phyloP scores from a whole-genome alignment of 2,329 filamentous ascomycete species.

The Epichloe brachyelytri region DNA sequence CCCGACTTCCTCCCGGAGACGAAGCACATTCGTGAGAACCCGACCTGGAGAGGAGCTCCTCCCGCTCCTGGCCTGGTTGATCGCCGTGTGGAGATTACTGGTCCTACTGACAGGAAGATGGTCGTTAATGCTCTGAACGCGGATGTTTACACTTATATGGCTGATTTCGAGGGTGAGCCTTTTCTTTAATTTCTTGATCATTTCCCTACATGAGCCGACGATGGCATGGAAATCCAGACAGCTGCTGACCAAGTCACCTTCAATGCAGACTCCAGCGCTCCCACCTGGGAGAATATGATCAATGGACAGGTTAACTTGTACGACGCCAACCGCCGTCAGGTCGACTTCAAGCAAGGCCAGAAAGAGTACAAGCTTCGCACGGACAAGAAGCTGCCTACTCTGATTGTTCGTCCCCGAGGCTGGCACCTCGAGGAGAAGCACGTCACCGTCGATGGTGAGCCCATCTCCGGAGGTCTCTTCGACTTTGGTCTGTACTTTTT shows the following conservation, averaged over 20 bases:
- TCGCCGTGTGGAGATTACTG: conserved; percentile 91
- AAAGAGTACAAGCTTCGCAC: conserved; percentile 98
- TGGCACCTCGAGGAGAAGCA: conserved; percentile 99
- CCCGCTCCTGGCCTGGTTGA: conserved; percentile 89
- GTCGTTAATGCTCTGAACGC: conserved; percentile 94
- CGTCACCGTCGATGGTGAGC: conserved; percentile 86
- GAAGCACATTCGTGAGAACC: conserved; percentile 84
- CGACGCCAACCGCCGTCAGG: conserved; percentile 83
- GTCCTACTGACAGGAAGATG: conserved; percentile 97
- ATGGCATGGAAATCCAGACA: no score
- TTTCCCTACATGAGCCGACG: not conserved
- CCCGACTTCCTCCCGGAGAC: conserved; percentile 96
- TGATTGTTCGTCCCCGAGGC: conserved; percentile 87
- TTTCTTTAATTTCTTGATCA: no score
- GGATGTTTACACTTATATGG: conserved; percentile 98
- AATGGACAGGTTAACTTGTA: conserved; percentile 96
- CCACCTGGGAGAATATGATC: conserved; percentile 99
- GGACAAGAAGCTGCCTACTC: conserved; percentile 70
- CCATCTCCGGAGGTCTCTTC: conserved; percentile 84
- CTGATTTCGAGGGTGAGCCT: conserved; percentile 81
- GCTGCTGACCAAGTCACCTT: not conserved
- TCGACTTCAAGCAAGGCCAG: conserved; percentile 89
- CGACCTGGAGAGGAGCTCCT: conserved; percentile 82
- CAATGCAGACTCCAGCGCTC: conserved; percentile 70
- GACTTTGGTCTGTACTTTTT: conserved; percentile 99